Evolutionary conservation across 441 rosid species (phyloP).

Genomic region (Sinapis alba): DNA sequence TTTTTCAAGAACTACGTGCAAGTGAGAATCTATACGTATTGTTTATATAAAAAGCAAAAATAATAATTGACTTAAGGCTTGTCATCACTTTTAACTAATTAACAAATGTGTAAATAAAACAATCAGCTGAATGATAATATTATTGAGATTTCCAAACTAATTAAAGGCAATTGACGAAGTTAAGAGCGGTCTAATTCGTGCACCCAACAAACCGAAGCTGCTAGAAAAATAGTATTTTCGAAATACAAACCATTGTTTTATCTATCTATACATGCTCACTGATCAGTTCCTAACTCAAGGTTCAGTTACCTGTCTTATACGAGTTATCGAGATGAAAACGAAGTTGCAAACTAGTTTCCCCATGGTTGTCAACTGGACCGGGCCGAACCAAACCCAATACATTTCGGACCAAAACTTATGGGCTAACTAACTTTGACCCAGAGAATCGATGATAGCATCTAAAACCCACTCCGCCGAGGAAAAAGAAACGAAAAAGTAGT

Average conservation of each 20-base stretch:
- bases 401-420: background rate
- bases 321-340: background rate
- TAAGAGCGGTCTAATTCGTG: constrained; percentile 14
- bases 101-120: constrained; percentile 15
- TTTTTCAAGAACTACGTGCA: constrained; percentile 30
- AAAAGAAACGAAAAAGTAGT: background rate
- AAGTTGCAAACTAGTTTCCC: background rate
- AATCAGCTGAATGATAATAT: constrained; percentile 22
- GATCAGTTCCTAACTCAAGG: background rate
- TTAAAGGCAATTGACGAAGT: background rate
- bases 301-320: background rate
- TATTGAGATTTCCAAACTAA: constrained; percentile 12
- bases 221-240: background rate
- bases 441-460: background rate
- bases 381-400: background rate
- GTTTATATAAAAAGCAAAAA: background rate
- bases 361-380: background rate
- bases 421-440: background rate
- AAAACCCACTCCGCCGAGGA: background rate
- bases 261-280: background rate
- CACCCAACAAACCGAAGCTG: constrained; percentile 27
- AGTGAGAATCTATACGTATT: constrained; percentile 17
- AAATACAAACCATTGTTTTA: background rate
- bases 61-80: background rate
- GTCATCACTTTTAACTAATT: background rate